Base-by-base conservation (phyloP, 1,139 yeast genomes). In the Zygosaccharomyces sapae region DNA sequence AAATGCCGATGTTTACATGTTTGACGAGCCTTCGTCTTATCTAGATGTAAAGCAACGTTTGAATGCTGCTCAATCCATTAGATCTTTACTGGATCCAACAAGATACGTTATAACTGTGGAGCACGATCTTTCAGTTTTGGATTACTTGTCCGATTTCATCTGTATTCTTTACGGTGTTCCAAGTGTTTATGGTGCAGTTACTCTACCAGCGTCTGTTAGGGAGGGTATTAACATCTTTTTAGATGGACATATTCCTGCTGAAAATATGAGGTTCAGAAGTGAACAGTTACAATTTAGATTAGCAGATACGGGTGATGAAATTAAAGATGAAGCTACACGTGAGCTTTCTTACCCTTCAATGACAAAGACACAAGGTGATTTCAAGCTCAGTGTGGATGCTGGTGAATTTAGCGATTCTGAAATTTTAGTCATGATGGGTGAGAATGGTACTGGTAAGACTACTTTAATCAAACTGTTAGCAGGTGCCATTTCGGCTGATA, bases 391-490 rank as follows among this genome's bases (percentile, higher is more conserved):
- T 52, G 84, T 94, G 53, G 84, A 86, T 65, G 67, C 79, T 38
- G 98, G 98, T 72, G 92, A 86, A 52, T 92, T 90, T 72, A 85
- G 95, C 51, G 95, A 92, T 69, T 87, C 97, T 38, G 98, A 92
- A 74, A 92, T 92, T 62, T 79, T 92, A 65, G 98, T 92, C 51
- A 88, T 92, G 97, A 90, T 92, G 96, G 98, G 98, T 68, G 98
- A 92, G 74, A 92, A 92, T 69, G 98, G 98, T 75, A 92, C 98
- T 20, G 98, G 98, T 76, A 92, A 92, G 74, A 92, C 98, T 38
- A 92, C 98, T 6, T 84, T 92, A 75, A 90, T 97, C 78, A 86
- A 85, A 68, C 75, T 92, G 65, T 77, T 92, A 61, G 97, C 98
- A 18, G 98, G 98, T 63, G 88, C 88, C 38, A 76, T 86, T 57